phyloP scores from a whole-genome alignment of 2,329 filamentous ascomycete genomes.

The Domatiomyces catenatus region DNA sequence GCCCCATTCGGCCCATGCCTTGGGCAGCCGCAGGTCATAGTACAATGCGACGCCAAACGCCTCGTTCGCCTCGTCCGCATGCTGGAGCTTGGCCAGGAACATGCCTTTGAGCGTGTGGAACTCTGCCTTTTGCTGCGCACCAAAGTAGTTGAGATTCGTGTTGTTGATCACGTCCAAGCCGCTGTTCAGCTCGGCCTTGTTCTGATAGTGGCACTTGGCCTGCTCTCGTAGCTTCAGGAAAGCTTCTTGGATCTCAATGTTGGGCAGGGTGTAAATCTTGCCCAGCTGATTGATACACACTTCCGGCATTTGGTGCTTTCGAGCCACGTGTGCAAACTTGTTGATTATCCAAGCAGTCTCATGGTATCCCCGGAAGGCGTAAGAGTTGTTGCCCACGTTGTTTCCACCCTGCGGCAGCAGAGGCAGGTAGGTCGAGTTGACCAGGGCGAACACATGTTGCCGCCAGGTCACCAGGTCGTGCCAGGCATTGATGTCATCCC shows the following conservation, averaged over 20 bases:
- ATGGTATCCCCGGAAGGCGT: conserved; percentile 92
- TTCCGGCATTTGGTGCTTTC: conserved; percentile 90
- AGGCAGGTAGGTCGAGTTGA: conserved; percentile 83
- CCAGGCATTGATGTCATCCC: conserved; percentile 99
- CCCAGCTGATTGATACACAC: conserved; percentile 96
- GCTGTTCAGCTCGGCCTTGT: conserved; percentile 76
- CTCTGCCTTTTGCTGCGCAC: conserved; percentile 86
- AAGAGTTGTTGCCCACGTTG: conserved; percentile 77
- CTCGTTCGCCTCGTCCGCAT: conserved; percentile 80
- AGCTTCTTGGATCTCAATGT: conserved; percentile 98
- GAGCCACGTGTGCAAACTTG: conserved; percentile 88
- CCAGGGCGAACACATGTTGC: conserved; percentile 95
- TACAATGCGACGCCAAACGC: conserved; percentile 91
- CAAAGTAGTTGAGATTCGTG: conserved; percentile 97
- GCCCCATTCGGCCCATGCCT: conserved; percentile 98
- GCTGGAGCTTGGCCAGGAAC: conserved; percentile 88
- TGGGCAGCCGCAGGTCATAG: conserved; percentile 87
- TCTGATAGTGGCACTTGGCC: conserved; percentile 97
- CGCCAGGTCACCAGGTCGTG: conserved; percentile 99
- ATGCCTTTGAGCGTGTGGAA: conserved; percentile 99
- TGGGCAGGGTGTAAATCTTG: conserved; percentile 94
- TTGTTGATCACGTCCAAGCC: conserved; percentile 98
- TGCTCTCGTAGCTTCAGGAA: conserved; percentile 98
- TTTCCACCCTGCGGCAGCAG: conserved; percentile 59
- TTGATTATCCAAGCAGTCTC: conserved; percentile 99